A percentile compares a stretch with the other conserved stretches of the same genome.
These are phyloP conservation scores for Globisporangium polare DNA, from an alignment of 352 stramenopile genomes.

Conservation along the genomic window DNA sequence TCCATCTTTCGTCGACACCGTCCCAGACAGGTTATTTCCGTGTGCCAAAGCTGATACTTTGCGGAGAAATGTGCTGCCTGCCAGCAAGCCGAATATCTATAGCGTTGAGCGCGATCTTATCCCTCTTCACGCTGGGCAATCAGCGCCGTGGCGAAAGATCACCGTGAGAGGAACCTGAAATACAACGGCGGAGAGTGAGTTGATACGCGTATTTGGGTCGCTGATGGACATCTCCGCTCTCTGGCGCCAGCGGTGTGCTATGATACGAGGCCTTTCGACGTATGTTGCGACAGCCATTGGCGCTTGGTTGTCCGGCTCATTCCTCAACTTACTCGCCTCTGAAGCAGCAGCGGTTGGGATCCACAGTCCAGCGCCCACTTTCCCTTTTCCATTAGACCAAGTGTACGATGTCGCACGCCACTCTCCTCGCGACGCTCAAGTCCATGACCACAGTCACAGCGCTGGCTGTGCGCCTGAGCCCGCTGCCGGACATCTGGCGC, in stretches of 20 bases:
- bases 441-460: conserved; percentile 17
- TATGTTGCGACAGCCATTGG: neutral
- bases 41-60: too few relatives aligned
- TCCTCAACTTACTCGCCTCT: neutral
- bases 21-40: too few relatives aligned
- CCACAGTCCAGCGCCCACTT: neutral
- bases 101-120: neutral
- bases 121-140: neutral
- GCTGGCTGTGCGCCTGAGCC: conserved; percentile 18
- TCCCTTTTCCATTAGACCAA: neutral
- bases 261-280: neutral
- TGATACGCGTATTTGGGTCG: neutral
- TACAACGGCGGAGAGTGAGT: neutral
- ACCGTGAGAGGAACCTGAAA: neutral
- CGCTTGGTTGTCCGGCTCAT: neutral
- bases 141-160: neutral
- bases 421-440: conserved; percentile 13
- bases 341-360: neutral
- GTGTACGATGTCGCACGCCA: conserved; percentile 10
- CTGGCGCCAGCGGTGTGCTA: neutral
- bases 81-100: too few relatives aligned
- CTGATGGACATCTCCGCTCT: neutral
- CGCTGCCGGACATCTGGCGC: conserved; percentile 12
- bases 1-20: too few relatives aligned
- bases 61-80: too few relatives aligned